Conservation (phyloP, 768 basidiomycete species). For the Rhizopogon vinicolor region DNA sequence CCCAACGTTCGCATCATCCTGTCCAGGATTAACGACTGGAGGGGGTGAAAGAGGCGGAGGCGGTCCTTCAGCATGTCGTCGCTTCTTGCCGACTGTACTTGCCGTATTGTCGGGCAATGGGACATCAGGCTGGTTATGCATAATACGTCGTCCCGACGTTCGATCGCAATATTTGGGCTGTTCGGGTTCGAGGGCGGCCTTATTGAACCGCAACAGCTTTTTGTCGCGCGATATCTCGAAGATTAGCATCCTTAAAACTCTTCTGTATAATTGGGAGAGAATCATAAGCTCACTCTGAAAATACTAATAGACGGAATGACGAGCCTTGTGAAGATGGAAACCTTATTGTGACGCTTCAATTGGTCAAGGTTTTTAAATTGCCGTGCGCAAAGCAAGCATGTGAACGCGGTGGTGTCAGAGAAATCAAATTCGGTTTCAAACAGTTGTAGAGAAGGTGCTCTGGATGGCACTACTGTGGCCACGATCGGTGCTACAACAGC, state of each 20-base stretch:
- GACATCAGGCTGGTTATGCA: too few relatives aligned
- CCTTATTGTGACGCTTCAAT: conserved; percentile 84
- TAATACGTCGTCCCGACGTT: too few relatives aligned
- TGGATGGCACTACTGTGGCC: conserved; percentile 17
- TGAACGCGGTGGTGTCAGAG: conserved; percentile 66
- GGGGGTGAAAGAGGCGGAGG: too few relatives aligned
- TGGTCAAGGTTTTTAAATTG: conserved; percentile 89
- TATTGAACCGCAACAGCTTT: too few relatives aligned
- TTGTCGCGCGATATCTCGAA: conserved; percentile 71
- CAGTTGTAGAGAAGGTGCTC: conserved; percentile 33
- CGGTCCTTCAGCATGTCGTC: too few relatives aligned
- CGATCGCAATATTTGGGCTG: too few relatives aligned
- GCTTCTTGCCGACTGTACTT: too few relatives aligned
- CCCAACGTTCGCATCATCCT: too few relatives aligned
- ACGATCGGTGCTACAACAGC: conserved; percentile 3
- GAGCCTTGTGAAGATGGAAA: conserved; percentile 94
- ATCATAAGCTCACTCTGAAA: conserved; percentile 25
- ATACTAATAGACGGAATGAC: conserved; percentile 33
- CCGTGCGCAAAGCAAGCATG: conserved; percentile 87
- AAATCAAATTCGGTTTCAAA: conserved; percentile 75
- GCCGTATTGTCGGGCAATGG: too few relatives aligned
- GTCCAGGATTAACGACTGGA: too few relatives aligned
- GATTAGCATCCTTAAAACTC: conserved; percentile 71
- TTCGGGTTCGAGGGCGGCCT: too few relatives aligned
- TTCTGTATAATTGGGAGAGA: conserved; percentile 48